phyloP scores from a whole-genome alignment of 805 yeast species.

The Kodamaea restingae region DNA sequence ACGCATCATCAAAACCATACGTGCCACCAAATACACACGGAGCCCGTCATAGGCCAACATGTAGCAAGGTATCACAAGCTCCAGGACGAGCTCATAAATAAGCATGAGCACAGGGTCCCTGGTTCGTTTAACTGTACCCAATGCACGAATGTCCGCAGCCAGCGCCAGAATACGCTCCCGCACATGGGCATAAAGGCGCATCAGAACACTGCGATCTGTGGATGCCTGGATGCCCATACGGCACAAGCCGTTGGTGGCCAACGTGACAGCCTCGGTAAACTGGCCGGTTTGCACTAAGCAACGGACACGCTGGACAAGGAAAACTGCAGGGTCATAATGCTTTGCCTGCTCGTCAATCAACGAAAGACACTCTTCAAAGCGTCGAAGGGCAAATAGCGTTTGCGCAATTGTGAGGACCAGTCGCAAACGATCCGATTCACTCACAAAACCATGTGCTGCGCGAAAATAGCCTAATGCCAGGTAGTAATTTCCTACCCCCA shows the following conservation, averaged over 20 bases:
- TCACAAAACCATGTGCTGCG: conserved; percentile 28
- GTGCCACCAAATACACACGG: conserved; percentile 28
- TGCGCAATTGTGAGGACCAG: conserved; percentile 31
- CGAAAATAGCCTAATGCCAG: conserved; percentile 39
- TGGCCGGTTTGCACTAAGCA: conserved; percentile 29
- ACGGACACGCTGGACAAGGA: conserved; percentile 35
- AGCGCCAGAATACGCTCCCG: conserved; percentile 35
- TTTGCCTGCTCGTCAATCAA: conserved; percentile 25
- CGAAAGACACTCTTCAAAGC: conserved; percentile 32
- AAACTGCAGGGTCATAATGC: conserved; percentile 31
- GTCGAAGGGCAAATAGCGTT: conserved; percentile 22
- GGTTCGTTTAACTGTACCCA: conserved; percentile 19
- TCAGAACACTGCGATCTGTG: conserved; percentile 22
- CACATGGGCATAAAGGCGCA: conserved; percentile 17
- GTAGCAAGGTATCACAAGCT: conserved; percentile 33
- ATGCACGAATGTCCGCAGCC: conserved; percentile 31
- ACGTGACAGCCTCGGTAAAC: conserved; percentile 28
- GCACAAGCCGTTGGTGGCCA: conserved; percentile 33
- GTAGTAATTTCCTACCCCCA: conserved; percentile 39
- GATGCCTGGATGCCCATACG: conserved; percentile 32
- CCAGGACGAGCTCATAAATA: conserved; percentile 39
- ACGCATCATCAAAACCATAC: conserved; percentile 32
- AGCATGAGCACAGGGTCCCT: conserved; percentile 26
- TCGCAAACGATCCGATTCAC: conserved; percentile 18
- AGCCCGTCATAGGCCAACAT: conserved; percentile 23